A percentile compares a stretch with the other conserved stretches of the same genome.
Conservation (phyloP, 2,329 filamentous ascomycete species). For the Orbilia brochopaga region DNA sequence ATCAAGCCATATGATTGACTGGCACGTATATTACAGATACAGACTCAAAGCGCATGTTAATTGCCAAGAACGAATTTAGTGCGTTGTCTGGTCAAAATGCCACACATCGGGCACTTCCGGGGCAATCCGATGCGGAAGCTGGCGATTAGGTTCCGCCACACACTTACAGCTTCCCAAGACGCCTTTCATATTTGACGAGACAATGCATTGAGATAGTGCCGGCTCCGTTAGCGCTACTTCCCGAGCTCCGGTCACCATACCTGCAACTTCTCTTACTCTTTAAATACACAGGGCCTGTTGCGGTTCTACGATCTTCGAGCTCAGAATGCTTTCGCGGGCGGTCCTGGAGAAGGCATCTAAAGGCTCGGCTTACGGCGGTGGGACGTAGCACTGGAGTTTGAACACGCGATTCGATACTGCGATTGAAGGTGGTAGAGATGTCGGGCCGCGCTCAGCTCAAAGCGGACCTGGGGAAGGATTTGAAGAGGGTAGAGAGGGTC, state of each 20-base stretch:
- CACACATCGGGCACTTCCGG: conserved; percentile 41
- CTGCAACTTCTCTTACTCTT: background rate
- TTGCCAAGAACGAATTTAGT: too few species aligned
- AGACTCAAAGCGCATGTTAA: too few species aligned
- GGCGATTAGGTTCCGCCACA: conserved; percentile 24
- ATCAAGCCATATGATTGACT: too few species aligned
- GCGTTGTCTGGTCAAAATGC: conserved; percentile 5
- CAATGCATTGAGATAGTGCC: conserved; percentile 18
- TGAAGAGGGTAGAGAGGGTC: conserved; percentile 16
- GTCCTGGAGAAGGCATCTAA: conserved; percentile 21
- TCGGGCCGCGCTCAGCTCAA: conserved; percentile 4
- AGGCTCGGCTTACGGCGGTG: conserved; percentile 22
- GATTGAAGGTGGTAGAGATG: conserved; percentile 8
- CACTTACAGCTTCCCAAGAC: conserved; percentile 45
- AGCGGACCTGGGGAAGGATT: conserved; percentile 13
- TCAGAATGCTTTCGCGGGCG: conserved; percentile 41
- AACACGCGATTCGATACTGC: conserved; percentile 5
- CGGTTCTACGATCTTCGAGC: conserved; percentile 8
- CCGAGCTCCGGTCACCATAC: background rate
- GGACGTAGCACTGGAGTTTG: conserved; percentile 8
- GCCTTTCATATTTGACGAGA: conserved; percentile 9
- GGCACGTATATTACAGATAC: too few species aligned
- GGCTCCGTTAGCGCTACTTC: conserved; percentile 4
- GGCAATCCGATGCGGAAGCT: conserved; percentile 22
- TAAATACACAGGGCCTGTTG: background rate